A percentile compares a stretch with the other conserved stretches of the same genome.
Conservation (phyloP, 257 asterid genomes). For the Fraxinus cuspidata region DNA sequence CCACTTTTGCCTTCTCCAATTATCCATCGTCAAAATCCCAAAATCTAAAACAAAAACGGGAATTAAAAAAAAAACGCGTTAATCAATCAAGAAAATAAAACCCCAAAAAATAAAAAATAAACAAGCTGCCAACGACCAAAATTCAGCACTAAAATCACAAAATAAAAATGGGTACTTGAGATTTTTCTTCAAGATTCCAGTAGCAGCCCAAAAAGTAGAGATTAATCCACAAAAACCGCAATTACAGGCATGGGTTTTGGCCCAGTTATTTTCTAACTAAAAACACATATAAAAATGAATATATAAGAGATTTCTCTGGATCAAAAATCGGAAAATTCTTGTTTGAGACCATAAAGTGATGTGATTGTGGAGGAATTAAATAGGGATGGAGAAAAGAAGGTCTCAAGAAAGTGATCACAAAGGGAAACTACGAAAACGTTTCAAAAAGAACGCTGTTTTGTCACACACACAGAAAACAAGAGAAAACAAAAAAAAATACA, state of each 20-base stretch:
- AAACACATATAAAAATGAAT: neutral
- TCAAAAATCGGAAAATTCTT: neutral
- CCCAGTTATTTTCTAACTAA: conserved; percentile 17
- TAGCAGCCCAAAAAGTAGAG: neutral
- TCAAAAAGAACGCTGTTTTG: neutral
- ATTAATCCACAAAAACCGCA: neutral
- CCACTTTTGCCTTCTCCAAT: conserved; percentile 41
- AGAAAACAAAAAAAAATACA: neutral
- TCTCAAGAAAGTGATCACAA: neutral
- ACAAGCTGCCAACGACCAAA: neutral
- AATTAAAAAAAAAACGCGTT: neutral
- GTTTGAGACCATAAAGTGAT: neutral
- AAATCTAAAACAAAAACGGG: neutral
- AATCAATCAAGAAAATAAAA: neutral
- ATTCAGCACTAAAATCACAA: conserved; percentile 2
- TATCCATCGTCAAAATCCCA: conserved; percentile 37
- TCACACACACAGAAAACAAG: neutral
- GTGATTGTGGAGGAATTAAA: neutral
- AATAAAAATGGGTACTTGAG: neutral
- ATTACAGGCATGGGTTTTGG: conserved; percentile 17
- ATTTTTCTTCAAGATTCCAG: neutral
- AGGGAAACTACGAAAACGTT: neutral
- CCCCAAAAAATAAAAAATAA: neutral
- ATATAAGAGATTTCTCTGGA: neutral
- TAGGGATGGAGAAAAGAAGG: neutral